A percentile compares a stretch with the other conserved stretches of the same genome.
Evolutionary conservation across 1,284 basidiomycete species (phyloP).

Genomic region (Ceratobasidium sp.): DNA sequence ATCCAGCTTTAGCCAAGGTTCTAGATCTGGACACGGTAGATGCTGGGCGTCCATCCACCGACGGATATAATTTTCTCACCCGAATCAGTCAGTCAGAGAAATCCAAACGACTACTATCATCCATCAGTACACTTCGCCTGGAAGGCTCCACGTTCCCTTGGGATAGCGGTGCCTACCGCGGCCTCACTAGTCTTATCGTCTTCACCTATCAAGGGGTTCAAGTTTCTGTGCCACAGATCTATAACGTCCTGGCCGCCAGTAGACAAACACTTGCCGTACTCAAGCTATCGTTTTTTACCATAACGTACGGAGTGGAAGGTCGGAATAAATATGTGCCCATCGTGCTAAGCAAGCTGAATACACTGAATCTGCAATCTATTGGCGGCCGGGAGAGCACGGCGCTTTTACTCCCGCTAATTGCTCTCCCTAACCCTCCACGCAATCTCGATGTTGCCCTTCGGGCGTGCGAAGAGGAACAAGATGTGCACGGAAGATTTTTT

Average conservation of each 20-base stretch:
- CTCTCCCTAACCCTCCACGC: background rate
- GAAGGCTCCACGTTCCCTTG: background rate
- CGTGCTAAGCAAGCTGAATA: background rate
- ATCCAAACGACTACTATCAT: background rate
- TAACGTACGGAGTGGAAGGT: background rate
- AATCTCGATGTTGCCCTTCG: background rate
- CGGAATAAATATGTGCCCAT: background rate
- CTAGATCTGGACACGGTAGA: too few species aligned
- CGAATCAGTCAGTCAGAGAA: background rate
- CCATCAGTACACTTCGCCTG: background rate
- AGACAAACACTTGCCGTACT: background rate
- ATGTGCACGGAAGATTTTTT: background rate
- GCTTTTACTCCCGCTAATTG: background rate
- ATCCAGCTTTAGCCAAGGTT: too few species aligned
- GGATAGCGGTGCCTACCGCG: background rate
- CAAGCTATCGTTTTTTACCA: background rate
- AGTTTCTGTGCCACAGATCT: background rate
- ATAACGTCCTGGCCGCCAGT: background rate
- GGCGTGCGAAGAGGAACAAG: background rate
- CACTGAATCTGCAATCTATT: background rate
- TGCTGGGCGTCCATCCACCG: too few species aligned
- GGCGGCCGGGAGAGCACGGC: background rate
- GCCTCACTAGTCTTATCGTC: background rate
- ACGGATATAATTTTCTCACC: too few species aligned
- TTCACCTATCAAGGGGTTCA: background rate